These are phyloP conservation scores for Termitomyces titanicus DNA, from an alignment of 768 basidiomycete species.

Conservation along the genomic window DNA sequence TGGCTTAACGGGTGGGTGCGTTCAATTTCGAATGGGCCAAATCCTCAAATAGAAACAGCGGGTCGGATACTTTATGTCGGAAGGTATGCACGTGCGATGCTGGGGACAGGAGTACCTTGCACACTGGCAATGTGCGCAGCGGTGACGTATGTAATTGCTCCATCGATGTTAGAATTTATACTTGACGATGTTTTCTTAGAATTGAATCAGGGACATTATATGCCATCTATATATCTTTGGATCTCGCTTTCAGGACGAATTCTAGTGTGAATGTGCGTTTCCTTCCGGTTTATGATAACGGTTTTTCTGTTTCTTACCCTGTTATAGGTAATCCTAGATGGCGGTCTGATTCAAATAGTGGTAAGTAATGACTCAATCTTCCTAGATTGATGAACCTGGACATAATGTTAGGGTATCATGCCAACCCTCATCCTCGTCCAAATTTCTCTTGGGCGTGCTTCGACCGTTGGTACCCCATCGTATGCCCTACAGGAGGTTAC, in stretches of 20 bases:
- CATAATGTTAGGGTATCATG: constrained; percentile 14
- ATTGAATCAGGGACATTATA: constrained; percentile 38
- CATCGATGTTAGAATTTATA: neutral
- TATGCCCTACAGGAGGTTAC: neutral
- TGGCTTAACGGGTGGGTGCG: constrained; percentile 27
- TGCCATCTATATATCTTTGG: constrained; percentile 28
- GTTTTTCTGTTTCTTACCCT: neutral
- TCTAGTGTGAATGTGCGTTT: constrained; percentile 17
- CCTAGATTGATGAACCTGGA: neutral
- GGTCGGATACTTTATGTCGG: constrained; percentile 33
- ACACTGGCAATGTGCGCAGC: constrained; percentile 29
- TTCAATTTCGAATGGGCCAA: neutral
- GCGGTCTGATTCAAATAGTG: constrained; percentile 16
- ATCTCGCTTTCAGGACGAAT: constrained; percentile 25
- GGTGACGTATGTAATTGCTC: constrained; percentile 27
- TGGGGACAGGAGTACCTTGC: constrained; percentile 24
- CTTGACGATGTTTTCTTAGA: constrained; percentile 14
- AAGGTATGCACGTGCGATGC: constrained; percentile 19
- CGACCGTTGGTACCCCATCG: constrained; percentile 1
- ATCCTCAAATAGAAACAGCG: constrained; percentile 17
- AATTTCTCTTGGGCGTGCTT: constrained; percentile 4
- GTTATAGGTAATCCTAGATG: constrained; percentile 12
- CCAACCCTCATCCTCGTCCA: constrained; percentile 18
- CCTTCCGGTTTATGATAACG: constrained; percentile 18
- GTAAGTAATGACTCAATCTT: constrained; percentile 6